These are phyloP conservation scores for Echeveria elegans DNA, from an alignment of 164 flowering plant genomes.

Conservation along the genomic window DNA sequence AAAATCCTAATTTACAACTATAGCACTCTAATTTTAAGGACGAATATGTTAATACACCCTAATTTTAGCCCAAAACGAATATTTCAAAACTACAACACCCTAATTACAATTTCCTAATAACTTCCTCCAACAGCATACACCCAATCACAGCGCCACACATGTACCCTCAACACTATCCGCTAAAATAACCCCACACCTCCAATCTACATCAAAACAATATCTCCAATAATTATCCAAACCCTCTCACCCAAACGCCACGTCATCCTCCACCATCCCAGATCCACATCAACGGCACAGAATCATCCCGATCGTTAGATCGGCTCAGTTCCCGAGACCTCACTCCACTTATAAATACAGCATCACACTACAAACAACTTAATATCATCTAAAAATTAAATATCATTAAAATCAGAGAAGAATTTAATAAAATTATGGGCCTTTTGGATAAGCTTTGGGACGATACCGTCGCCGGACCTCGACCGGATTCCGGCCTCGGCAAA, in stretches of 20 bases:
- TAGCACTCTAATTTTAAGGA: too few relatives aligned
- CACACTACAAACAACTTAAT: neutral
- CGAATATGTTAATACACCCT: too few relatives aligned
- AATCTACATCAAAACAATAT: neutral
- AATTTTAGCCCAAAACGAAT: too few relatives aligned
- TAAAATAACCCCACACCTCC: neutral
- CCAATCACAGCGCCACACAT: neutral
- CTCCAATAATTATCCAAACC: neutral
- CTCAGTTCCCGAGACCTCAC: neutral
- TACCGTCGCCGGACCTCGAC: conserved; percentile 87
- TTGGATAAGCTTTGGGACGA: conserved; percentile 93
- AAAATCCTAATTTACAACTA: too few relatives aligned
- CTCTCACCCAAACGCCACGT: conserved; percentile 1
- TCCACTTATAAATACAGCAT: neutral
- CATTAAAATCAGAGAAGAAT: neutral
- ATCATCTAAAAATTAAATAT: neutral
- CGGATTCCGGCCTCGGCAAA: conserved; percentile 80
- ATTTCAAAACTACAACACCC: neutral
- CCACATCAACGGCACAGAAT: neutral
- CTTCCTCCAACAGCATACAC: neutral
- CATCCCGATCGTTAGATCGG: neutral
- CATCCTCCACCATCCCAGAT: neutral
- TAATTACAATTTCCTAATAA: neutral
- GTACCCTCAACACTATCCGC: neutral
- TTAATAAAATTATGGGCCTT: conserved; percentile 40